Evolutionary conservation across 2,329 filamentous ascomycete genomes (phyloP).

Genomic region (Phyllosticta capitalensis): DNA sequence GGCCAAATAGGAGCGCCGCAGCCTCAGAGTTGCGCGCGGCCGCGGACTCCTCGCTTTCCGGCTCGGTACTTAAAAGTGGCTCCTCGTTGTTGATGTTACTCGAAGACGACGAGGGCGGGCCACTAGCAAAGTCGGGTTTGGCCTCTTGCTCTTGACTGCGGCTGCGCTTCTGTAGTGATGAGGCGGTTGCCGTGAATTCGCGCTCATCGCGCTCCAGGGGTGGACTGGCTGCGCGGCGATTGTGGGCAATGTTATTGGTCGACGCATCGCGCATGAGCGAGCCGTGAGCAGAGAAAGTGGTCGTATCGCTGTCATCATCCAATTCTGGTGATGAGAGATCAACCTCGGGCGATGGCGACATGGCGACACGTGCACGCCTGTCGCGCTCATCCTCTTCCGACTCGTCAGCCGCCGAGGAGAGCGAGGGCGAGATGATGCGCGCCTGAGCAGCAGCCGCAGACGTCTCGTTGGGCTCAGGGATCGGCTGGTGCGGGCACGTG

Average conservation of each 20-base stretch:
- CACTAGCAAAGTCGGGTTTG: constrained; percentile 28
- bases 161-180: constrained; percentile 59
- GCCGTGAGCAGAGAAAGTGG: constrained; percentile 48
- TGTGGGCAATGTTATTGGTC: constrained; percentile 42
- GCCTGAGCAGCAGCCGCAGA: constrained; percentile 33
- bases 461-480: constrained; percentile 56
- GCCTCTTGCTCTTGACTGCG: constrained; percentile 31
- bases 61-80: constrained; percentile 26
- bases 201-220: constrained; percentile 89
- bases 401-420: constrained; percentile 63
- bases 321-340: constrained; percentile 83
- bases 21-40: constrained; percentile 43
- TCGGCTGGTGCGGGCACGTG: constrained; percentile 71
- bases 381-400: constrained; percentile 52
- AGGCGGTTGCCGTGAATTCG: constrained; percentile 93
- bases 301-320: constrained; percentile 56
- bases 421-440: constrained; percentile 70
- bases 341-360: constrained; percentile 87
- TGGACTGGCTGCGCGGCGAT: constrained; percentile 68
- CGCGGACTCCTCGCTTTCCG: constrained; percentile 38
- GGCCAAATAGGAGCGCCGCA: constrained; percentile 40
- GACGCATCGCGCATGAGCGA: constrained; percentile 17
- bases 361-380: constrained; percentile 48
- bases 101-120: constrained; percentile 22
- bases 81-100: constrained; percentile 26